Conservation (phyloP, 352 stramenopile genomes). For the Phytophthora ohioensis region DNA sequence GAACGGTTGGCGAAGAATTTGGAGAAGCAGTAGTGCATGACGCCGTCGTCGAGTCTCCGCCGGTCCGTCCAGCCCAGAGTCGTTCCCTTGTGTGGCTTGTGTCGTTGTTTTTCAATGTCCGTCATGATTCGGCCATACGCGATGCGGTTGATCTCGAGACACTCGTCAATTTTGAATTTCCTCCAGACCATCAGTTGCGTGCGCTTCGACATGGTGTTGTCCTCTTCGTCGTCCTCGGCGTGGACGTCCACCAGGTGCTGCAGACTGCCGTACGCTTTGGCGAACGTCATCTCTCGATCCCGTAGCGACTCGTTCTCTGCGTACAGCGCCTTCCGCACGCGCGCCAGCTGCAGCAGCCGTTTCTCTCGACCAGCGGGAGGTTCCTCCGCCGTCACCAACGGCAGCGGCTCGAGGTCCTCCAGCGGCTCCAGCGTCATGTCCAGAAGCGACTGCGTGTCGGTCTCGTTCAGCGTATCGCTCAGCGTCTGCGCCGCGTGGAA, state of each 20-base stretch:
- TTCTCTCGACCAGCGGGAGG: slow-evolving; percentile 26
- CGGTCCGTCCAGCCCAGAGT: slow-evolving; percentile 58
- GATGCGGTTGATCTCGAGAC: slow-evolving; percentile 49
- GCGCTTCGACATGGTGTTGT: slow-evolving; percentile 24
- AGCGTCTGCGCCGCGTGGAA: slow-evolving; percentile 24
- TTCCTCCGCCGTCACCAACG: slow-evolving; percentile 16
- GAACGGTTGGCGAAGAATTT: slow-evolving; percentile 49
- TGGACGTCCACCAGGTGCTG: slow-evolving; percentile 57
- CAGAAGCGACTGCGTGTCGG: slow-evolving; percentile 33
- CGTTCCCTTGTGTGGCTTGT: slow-evolving; percentile 40
- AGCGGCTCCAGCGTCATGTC: slow-evolving; percentile 34
- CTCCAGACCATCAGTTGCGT: slow-evolving; percentile 48
- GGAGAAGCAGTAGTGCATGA: slow-evolving; percentile 52
- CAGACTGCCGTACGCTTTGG: slow-evolving; percentile 57
- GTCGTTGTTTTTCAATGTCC: slow-evolving; percentile 48
- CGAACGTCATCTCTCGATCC: slow-evolving; percentile 44
- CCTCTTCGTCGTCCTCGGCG: slow-evolving; percentile 33
- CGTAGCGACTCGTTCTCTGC: slow-evolving; percentile 58
- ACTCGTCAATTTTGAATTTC: slow-evolving; percentile 54
- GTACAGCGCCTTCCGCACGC: slow-evolving; percentile 47
- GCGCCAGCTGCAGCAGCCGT: slow-evolving; percentile 43
- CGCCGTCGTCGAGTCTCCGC: slow-evolving; percentile 32
- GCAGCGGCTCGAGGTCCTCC: slow-evolving; percentile 35
- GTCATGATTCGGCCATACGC: slow-evolving; percentile 47
- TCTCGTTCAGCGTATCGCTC: slow-evolving; percentile 21